Conservation (phyloP, 1,139 yeast genomes). For the Debaryomyces coudertii region DNA sequence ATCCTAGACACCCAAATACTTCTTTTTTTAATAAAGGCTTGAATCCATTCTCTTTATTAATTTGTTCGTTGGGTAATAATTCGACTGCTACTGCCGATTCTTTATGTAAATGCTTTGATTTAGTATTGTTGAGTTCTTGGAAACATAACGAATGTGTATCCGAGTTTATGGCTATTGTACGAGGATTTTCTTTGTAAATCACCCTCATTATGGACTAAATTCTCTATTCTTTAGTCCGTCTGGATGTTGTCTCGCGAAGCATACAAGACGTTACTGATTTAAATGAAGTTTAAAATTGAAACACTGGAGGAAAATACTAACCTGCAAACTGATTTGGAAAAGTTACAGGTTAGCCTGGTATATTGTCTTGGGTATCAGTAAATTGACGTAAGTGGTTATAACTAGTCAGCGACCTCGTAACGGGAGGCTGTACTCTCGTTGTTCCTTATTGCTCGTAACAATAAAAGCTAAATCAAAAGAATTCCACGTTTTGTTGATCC, state of each 20-base stretch:
- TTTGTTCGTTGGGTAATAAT: conserved; percentile 43
- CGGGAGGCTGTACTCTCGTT: too few species aligned
- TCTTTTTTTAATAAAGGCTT: conserved; percentile 56
- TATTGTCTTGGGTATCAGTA: not conserved
- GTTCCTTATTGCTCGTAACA: too few species aligned
- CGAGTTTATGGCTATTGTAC: conserved; percentile 58
- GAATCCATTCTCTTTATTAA: conserved; percentile 46
- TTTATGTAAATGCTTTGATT: conserved; percentile 11
- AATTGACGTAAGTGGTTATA: not conserved
- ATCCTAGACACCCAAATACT: conserved; percentile 81
- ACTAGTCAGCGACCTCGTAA: not conserved
- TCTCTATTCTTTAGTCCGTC: not conserved
- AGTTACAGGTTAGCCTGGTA: not conserved
- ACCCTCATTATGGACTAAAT: conserved; percentile 42
- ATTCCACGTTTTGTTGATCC: too few species aligned
- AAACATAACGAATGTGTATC: conserved; percentile 54
- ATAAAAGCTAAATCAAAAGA: too few species aligned
- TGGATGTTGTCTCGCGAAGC: not conserved
- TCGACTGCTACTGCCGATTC: conserved; percentile 56
- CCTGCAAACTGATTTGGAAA: not conserved
- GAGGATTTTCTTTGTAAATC: conserved; percentile 51
- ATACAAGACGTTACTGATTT: not conserved
- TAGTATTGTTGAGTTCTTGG: conserved; percentile 29
- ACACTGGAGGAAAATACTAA: not conserved
- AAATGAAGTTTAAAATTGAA: not conserved